These are phyloP conservation scores for Thinopyrum elongatum DNA, from an alignment of 176 grass and related monocot species.

Conservation along the genomic window DNA sequence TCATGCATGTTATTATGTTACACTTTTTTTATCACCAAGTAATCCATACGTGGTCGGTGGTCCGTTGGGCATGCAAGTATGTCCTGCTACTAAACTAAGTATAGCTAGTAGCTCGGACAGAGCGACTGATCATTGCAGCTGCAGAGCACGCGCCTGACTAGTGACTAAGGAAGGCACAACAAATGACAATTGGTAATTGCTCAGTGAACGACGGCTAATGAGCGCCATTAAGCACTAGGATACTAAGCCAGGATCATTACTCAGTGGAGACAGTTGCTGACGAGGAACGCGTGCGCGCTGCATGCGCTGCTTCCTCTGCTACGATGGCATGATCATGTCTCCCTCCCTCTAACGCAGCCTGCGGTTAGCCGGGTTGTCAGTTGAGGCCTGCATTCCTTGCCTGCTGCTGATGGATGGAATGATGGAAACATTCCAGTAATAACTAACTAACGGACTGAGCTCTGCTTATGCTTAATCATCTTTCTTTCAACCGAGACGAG, in stretches of 20 bases:
- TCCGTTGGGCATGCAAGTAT: background rate
- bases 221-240: background rate
- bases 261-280: background rate
- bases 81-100: too few species aligned
- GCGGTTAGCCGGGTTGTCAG: background rate
- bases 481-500: background rate
- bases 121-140: background rate
- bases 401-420: background rate
- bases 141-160: background rate
- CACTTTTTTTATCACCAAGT: too few species aligned
- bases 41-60: background rate
- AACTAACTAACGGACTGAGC: background rate
- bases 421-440: background rate
- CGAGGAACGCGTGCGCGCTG: background rate
- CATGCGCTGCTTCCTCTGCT: background rate
- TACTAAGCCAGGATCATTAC: too few species aligned
- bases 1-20: too few species aligned
- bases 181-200: too few species aligned
- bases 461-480: background rate
- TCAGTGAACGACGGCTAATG: too few species aligned
- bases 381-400: background rate
- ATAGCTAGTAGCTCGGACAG: background rate
- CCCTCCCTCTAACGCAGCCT: too few species aligned
- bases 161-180: too few species aligned
- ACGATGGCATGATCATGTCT: background rate